Base-by-base conservation (phyloP, 1,139 yeast species). In the Wickerhamomyces sp. region DNA sequence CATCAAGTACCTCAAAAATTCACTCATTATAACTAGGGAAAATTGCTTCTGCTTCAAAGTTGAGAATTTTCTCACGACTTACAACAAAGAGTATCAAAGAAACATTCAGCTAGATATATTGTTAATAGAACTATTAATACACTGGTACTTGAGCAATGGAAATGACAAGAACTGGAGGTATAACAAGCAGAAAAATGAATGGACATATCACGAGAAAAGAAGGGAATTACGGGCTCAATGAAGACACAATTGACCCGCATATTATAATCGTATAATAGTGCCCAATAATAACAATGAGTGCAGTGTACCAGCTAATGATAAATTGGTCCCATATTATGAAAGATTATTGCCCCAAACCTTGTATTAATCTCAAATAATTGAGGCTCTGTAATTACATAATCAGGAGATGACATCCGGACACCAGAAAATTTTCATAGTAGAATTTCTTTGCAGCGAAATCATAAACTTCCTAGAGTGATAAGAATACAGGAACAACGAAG, bases 361-460 rank as follows among this genome's bases (percentile, higher is more conserved):
- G n/a, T n/a, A n/a, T n/a, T n/a, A n/a, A n/a, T n/a, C n/a, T n/a
- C n/a, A n/a, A n/a, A n/a, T n/a, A n/a, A n/a, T n/a, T n/a, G n/a
- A n/a, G n/a, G n/a, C n/a, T n/a, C n/a, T n/a, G n/a, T n/a, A n/a
- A n/a, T 37, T 18, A 15, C 27, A 26, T 30, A 37, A 29, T 37
- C 10, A 26, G 7, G 40, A 6, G 40, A 38, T 38, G 40, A 38
- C 40, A 38, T 38, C 40, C 40, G 40, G 13, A 38, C 40, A 38
- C 35, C 40, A 27, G 27, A 37, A 37, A 30, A 27, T 37, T 37
- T 30, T 11, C 15, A 34, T 10, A n/a, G 15, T 10, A 33, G 3
- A 15, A 18, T 18, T 18, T 18, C 23, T 18, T 5, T 18, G 23
- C 23, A 18, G 23, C 23, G 5, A 18, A 18, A 18, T 18, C 5